These are phyloP conservation scores for Calonectria leucothoes DNA, from an alignment of 2,329 filamentous ascomycete species.

Conservation along the genomic window DNA sequence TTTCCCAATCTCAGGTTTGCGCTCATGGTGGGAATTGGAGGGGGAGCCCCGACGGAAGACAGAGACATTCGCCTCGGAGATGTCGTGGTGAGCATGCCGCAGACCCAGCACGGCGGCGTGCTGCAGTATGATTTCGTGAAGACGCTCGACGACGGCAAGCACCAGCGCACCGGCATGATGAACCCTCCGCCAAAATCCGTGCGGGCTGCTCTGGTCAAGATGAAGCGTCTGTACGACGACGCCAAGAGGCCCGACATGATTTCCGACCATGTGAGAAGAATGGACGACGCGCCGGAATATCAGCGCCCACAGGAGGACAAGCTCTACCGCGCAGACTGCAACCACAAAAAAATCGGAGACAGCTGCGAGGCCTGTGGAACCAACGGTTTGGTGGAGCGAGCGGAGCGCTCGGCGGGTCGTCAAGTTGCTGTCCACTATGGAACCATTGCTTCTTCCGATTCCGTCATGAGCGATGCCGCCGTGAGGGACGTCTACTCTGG, in stretches of 20 bases:
- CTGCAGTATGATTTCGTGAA: constrained; percentile 23
- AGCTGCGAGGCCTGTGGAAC: neutral
- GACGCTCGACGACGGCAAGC: neutral
- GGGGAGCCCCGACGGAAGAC: constrained; percentile 31
- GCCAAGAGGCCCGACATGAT: neutral
- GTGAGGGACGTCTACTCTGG: neutral
- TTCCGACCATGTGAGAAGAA: neutral
- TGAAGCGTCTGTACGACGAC: neutral
- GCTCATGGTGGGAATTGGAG: constrained; percentile 39
- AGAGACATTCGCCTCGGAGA: constrained; percentile 43
- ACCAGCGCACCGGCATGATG: neutral
- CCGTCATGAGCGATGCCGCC: neutral
- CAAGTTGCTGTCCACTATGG: neutral
- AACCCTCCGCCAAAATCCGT: neutral
- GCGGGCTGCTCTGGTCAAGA: neutral
- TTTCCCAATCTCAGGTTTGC: neutral
- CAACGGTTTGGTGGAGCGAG: neutral
- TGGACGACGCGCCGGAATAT: neutral
- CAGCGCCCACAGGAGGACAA: neutral
- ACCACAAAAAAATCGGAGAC: neutral
- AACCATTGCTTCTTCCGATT: neutral
- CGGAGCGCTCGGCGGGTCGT: neutral
- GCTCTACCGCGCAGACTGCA: neutral
- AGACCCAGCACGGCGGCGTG: neutral
- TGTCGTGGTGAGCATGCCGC: constrained; percentile 34